Conservation (phyloP, 371 early-diverging fungal genomes). For the Basidiobolus meristosporus region DNA sequence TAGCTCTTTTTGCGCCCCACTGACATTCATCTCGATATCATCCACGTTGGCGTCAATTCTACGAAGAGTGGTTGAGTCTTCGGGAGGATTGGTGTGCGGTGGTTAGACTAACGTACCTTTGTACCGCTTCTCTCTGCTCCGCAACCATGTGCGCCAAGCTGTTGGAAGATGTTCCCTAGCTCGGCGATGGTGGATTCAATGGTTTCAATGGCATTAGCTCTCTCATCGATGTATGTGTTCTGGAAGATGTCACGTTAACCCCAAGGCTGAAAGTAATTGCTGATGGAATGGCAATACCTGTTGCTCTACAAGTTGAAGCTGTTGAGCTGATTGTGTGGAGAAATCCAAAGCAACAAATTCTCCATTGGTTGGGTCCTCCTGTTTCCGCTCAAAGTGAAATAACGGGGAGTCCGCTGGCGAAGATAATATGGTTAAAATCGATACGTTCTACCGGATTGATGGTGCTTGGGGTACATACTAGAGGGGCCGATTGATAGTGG, state of each 20-base stretch:
- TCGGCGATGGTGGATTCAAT: constrained; percentile 95
- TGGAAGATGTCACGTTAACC: background rate
- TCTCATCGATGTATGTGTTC: constrained; percentile 50
- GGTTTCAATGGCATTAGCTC: constrained; percentile 78
- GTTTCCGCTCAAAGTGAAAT: too few relatives aligned
- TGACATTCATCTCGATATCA: constrained; percentile 79
- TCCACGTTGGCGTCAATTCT: constrained; percentile 91
- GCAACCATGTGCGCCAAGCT: constrained; percentile 85
- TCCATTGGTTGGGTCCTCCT: constrained; percentile 6
- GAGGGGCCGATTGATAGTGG: too few relatives aligned
- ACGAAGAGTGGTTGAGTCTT: background rate
- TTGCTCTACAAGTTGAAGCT: constrained; percentile 12
- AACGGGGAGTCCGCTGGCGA: constrained; percentile 2
- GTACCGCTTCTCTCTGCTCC: constrained; percentile 86
- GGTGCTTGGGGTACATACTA: too few relatives aligned
- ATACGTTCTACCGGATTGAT: background rate
- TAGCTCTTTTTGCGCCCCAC: constrained; percentile 78
- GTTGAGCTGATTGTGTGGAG: constrained; percentile 9
- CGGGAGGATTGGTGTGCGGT: constrained; percentile 1
- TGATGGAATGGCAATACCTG: constrained; percentile 5
- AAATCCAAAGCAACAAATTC: constrained; percentile 17
- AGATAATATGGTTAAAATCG: background rate
- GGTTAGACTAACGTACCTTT: constrained; percentile 23
- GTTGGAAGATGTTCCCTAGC: constrained; percentile 89
- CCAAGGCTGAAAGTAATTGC: background rate